Base-by-base conservation (phyloP, 1,284 basidiomycete genomes). In the Hymenochaete sp. region DNA sequence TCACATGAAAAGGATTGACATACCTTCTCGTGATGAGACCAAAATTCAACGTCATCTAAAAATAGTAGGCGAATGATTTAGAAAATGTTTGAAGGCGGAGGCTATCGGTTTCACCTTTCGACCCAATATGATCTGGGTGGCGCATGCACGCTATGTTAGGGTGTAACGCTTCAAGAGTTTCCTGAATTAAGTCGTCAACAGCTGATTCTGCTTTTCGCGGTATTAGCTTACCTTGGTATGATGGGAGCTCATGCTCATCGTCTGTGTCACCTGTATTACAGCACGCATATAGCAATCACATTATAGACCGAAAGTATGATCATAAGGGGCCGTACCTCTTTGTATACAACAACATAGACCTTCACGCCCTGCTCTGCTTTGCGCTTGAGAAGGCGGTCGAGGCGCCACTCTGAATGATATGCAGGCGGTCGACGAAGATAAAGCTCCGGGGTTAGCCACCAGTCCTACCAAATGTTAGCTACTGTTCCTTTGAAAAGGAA, bases 301-400 rank as follows among this genome's bases (percentile, higher is more conserved):
- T 3, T 33, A 8, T 11, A 25, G 9, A 44, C 27, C 19, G n/a
- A 14, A 14, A 14, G 16, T 14, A 47, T 19, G 21, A 7, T 2
- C 3, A 38, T 2, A 25, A 38, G 26, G 18, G 11, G 26, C 24
- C 64, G 16, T 39, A 73, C 79, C 69, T 92, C 89, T 62, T 92
- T 93, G 70, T 93, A 93, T 5, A 93, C 87, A 52, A 91, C 71
- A 25, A 93, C 77, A 62, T 92, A 88, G 44, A 97, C 67, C 61
- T 82, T 85, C 47, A 97, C 93, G 19, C 93, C 93, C 58, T 93
- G 67, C 57, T 89, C 72, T 0, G 93, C 93, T 64, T 96, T 96
- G 48, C 83, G 76, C 63, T 85, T 71, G 36, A 97, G 69, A 7
- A 97, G 60, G 35, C 80, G 68, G 60, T 97, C 93, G 22, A 97